Conservation (phyloP, 2,329 filamentous ascomycete species). For the Phoma sp. region DNA sequence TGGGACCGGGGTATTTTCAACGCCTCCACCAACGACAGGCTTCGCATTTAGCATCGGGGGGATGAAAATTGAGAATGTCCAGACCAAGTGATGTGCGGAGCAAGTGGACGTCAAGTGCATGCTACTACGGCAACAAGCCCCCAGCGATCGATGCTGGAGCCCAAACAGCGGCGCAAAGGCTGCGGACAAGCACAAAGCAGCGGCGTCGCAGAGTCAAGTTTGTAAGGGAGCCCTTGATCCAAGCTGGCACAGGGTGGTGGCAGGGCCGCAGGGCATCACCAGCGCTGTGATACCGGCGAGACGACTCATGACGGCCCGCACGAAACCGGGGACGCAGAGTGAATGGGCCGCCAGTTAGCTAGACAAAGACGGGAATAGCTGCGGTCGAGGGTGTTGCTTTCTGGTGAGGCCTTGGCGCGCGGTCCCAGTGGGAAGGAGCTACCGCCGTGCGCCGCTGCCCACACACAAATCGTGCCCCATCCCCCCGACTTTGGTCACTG, state of each 20-base stretch:
- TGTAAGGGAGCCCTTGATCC: conserved; percentile 18
- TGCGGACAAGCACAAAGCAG: conserved; percentile 23
- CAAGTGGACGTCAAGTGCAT: conserved; percentile 11
- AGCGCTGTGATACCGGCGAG: conserved; percentile 28
- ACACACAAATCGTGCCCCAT: conserved; percentile 38
- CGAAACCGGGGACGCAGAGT: conserved; percentile 32
- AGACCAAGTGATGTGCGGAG: conserved; percentile 16
- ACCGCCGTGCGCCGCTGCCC: conserved; percentile 28
- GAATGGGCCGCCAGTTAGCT: conserved; percentile 23
- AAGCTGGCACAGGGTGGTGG: conserved; percentile 14
- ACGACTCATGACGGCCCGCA: conserved; percentile 21
- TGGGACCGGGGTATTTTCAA: conserved; percentile 21
- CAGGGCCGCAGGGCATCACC: conserved; percentile 18
- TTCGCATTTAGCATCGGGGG: conserved; percentile 22
- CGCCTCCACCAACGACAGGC: conserved; percentile 29
- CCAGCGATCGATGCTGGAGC: conserved; percentile 14
- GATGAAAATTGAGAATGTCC: conserved; percentile 28
- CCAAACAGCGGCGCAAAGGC: conserved; percentile 24
- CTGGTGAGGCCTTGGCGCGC: conserved; percentile 29
- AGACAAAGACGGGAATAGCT: conserved; percentile 21
- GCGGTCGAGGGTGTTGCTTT: conserved; percentile 20
- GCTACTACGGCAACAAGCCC: conserved; percentile 22
- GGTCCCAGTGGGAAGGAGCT: conserved; percentile 23
- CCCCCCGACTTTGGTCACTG: conserved; percentile 26
- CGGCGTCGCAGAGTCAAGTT: conserved; percentile 20